Base-by-base conservation (phyloP, 2,329 filamentous ascomycete genomes). In the Pseudophaeomoniella oleicola region DNA sequence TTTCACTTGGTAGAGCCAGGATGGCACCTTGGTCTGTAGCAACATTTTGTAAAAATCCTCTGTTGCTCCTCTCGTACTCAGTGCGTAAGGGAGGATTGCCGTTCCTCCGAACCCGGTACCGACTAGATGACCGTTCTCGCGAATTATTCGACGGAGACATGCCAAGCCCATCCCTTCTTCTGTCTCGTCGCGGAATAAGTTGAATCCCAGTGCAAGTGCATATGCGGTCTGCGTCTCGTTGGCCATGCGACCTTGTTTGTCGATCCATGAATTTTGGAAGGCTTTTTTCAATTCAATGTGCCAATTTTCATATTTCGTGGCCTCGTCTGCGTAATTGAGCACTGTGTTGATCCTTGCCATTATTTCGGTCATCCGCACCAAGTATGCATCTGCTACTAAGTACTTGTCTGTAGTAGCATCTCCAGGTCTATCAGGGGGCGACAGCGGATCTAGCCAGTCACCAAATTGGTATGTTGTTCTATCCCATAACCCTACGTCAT, bases 371-470 rank as follows among this genome's bases (percentile, higher is more conserved):
- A 57, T 48, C 22, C 54, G 52, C 4, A 60, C 49, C 2, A 62
- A 47, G 37, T 57, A 62, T 4, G 55, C 54, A 36, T 62, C 56
- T 2, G 59, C 53, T 4, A 62, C 59, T 4, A 60, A 48, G 14
- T 45, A 44, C 5, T 47, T 45, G 39, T 56, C 44, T n/a, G 57
- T 57, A 4, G 47, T 48, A 12, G 48, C 49, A 27, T 52, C 43
- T 0, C 54, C 55, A 2, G 57, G 52, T 5, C 53, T 47, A 3
- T 53, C 48, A 3, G 52, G 44, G 2, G 58, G 58, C 3, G 59
- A 55, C 2, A 45, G 45, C 2, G 59, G 60, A 41, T 63, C 59
- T 1, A 63, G 48, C 59, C 59, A 63, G 46, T 63, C 59, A 4
- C 51, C 57, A 3, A 58, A 50, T 39, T 63, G 56, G 42, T 50